Conservation (phyloP, 1,139 yeast species). For the Suhomyces ambrosiae region DNA sequence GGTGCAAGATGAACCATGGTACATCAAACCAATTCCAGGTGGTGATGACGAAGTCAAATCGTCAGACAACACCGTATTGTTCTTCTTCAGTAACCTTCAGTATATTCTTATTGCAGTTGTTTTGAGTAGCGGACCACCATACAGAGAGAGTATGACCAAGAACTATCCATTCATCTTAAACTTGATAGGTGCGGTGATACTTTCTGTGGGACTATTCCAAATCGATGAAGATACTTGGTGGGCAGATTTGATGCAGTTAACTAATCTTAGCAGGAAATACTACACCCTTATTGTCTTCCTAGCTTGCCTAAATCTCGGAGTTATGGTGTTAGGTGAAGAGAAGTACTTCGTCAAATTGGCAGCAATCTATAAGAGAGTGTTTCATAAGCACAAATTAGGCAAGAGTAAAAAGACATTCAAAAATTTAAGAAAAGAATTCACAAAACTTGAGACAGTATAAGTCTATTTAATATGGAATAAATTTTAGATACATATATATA, state of each 20-base stretch:
- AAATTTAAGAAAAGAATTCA: constrained; percentile 33
- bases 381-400: constrained; percentile 21
- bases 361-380: constrained; percentile 29
- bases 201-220: constrained; percentile 54
- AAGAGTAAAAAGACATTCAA: constrained; percentile 46
- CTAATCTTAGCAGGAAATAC: constrained; percentile 56
- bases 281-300: constrained; percentile 50
- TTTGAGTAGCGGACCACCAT: constrained; percentile 93
- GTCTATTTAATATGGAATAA: not conserved
- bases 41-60: constrained; percentile 83
- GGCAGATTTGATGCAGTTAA: constrained; percentile 76
- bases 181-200: constrained; percentile 47
- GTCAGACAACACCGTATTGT: constrained; percentile 85
- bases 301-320: constrained; percentile 53
- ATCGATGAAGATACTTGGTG: constrained; percentile 52
- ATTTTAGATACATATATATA: not conserved
- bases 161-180: constrained; percentile 75
- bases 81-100: constrained; percentile 82
- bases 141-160: constrained; percentile 70
- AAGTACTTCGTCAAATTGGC: constrained; percentile 34
- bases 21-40: constrained; percentile 78
- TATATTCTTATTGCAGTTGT: constrained; percentile 82
- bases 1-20: constrained; percentile 70
- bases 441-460: constrained; percentile 10
- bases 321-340: constrained; percentile 49